A percentile compares a stretch with the other conserved stretches of the same genome.
phyloP scores from a whole-genome alignment of 2,329 filamentous ascomycete species.

The Emericellopsis cladophorae region DNA sequence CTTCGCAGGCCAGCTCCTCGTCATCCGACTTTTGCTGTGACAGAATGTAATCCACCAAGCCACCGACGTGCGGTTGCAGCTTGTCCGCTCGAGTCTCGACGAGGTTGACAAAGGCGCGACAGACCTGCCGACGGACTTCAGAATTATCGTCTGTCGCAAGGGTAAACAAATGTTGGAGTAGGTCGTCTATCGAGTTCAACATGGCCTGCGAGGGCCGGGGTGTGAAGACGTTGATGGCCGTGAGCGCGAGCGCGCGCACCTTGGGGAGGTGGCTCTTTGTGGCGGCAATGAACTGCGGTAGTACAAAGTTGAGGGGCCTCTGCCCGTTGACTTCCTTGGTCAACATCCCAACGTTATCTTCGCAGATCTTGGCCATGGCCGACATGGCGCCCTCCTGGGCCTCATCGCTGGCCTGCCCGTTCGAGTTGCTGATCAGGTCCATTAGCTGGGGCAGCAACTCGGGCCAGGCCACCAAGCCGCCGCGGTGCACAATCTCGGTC shows the following conservation, averaged over 20 bases:
- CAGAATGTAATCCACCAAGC: slow-evolving; percentile 87
- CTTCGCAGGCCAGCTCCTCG: slow-evolving; percentile 82
- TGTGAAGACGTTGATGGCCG: slow-evolving; percentile 84
- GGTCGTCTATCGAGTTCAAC: slow-evolving; percentile 64
- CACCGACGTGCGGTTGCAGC: slow-evolving; percentile 75
- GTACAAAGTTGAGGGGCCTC: slow-evolving; percentile 73
- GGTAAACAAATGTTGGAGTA: slow-evolving; percentile 73
- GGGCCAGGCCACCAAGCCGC: slow-evolving; percentile 82
- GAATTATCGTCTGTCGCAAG: slow-evolving; percentile 64
- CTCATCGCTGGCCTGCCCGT: slow-evolving; percentile 52
- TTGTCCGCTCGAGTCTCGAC: slow-evolving; percentile 86
- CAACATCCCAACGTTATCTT: slow-evolving; percentile 81
- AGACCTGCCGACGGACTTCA: slow-evolving; percentile 86
- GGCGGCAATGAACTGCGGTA: slow-evolving; percentile 83
- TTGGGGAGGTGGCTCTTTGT: slow-evolving; percentile 64
- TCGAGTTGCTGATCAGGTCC: slow-evolving; percentile 60
- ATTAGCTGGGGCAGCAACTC: slow-evolving; percentile 78
- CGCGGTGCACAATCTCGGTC: slow-evolving; percentile 76
- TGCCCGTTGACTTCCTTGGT: slow-evolving; percentile 83
- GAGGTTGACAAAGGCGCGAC: slow-evolving; percentile 81
- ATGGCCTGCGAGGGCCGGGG: slow-evolving; percentile 74
- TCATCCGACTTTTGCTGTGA: slow-evolving; percentile 80
- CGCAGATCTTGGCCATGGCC: slow-evolving; percentile 87
- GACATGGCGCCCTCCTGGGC: slow-evolving; percentile 90
- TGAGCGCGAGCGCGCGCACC: slow-evolving; percentile 69